A percentile compares a stretch with the other conserved stretches of the same genome.
Evolutionary conservation across 2,329 filamentous ascomycete genomes (phyloP).

Genomic region (Davidsoniella eucalypti): DNA sequence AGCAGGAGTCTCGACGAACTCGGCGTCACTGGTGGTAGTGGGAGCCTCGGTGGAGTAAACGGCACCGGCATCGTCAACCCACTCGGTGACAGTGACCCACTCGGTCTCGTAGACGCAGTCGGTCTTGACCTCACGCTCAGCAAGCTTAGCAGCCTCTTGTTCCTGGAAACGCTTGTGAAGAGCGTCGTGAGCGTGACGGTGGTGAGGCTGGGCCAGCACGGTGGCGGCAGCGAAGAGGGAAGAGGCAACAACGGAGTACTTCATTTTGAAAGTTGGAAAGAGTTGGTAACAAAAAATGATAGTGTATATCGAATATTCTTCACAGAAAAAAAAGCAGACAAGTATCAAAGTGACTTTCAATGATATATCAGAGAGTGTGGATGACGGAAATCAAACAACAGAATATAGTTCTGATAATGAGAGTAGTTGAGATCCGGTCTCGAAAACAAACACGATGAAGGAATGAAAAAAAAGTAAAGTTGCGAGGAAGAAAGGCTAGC

Average conservation of each 20-base stretch:
- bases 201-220: slow-evolving; percentile 35
- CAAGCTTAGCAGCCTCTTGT: not conserved
- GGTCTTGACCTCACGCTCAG: slow-evolving; percentile 15
- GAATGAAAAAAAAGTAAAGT: slow-evolving; percentile 9
- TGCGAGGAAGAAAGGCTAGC: slow-evolving; percentile 9
- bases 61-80: slow-evolving; percentile 21
- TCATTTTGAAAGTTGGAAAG: slow-evolving; percentile 23
- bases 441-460: slow-evolving; percentile 9
- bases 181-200: slow-evolving; percentile 22
- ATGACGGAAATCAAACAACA: slow-evolving; percentile 1
- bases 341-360: not conserved
- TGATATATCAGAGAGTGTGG: slow-evolving; percentile 5
- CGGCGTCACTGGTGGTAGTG: slow-evolving; percentile 15
- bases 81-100: slow-evolving; percentile 32
- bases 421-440: slow-evolving; percentile 12
- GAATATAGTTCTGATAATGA: slow-evolving; percentile 5
- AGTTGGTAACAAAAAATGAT: not conserved
- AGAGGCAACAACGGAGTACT: slow-evolving; percentile 26
- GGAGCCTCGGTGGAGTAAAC: slow-evolving; percentile 12
- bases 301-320: slow-evolving; percentile 3
- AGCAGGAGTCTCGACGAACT: slow-evolving; percentile 20
- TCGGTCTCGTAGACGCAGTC: slow-evolving; percentile 22
- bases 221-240: slow-evolving; percentile 24
- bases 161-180: slow-evolving; percentile 18
- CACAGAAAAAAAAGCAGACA: not conserved